Conservation (phyloP, 2,329 filamentous ascomycete genomes). For the Arthrinium puccinioides region DNA sequence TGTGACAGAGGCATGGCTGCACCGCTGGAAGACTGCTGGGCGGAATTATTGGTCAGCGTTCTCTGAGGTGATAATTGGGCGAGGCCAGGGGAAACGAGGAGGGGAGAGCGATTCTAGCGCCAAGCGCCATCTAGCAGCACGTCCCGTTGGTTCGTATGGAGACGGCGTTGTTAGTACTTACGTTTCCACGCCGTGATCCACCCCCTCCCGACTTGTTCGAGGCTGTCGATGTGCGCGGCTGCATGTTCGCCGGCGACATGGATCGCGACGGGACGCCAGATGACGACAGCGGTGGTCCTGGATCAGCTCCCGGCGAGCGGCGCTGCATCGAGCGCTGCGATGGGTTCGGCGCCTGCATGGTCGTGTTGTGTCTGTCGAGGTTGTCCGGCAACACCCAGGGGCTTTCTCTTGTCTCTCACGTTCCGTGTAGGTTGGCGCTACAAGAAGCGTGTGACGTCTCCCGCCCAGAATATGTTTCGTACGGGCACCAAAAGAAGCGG, state of each 20-base stretch:
- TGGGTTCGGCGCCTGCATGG: conserved; percentile 44
- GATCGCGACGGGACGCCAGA: conserved; percentile 47
- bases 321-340: conserved; percentile 51
- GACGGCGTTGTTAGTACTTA: too few species aligned
- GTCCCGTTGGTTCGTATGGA: too few species aligned
- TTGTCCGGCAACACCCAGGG: too few species aligned
- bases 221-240: conserved; percentile 56
- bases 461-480: too few species aligned
- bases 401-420: too few species aligned
- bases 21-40: conserved; percentile 40
- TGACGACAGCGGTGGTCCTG: conserved; percentile 40
- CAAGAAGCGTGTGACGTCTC: too few species aligned
- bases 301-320: conserved; percentile 56
- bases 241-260: conserved; percentile 54
- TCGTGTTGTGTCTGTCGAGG: neutral
- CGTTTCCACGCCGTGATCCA: conserved; percentile 47
- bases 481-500: too few species aligned
- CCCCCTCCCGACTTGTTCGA: conserved; percentile 54
- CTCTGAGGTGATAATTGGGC: too few species aligned
- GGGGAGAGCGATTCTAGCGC: too few species aligned
- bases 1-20: conserved; percentile 77
- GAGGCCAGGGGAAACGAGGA: neutral
- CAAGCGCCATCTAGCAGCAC: too few species aligned
- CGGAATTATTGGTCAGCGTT: neutral
- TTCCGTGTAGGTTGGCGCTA: too few species aligned